A percentile compares a stretch with the other conserved stretches of the same genome.
Conservation (phyloP, 208 protist genomes). For the Leishmania braziliensis region DNA sequence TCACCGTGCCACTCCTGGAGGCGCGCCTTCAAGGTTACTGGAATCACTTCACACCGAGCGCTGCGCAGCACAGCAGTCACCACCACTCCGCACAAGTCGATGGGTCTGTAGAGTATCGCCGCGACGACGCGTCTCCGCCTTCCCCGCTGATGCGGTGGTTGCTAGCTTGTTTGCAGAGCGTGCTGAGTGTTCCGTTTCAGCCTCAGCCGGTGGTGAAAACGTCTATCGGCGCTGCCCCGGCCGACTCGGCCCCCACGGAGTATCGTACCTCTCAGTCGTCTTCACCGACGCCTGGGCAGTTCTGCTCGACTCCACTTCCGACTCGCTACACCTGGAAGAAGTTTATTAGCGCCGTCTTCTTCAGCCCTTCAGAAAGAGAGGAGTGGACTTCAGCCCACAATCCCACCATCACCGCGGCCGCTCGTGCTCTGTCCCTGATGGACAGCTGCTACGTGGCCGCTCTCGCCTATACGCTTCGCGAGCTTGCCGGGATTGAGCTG, state of each 20-base stretch:
- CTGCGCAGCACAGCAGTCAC: background rate
- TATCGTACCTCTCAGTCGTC: background rate
- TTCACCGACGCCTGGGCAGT: background rate
- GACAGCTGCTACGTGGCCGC: slow-evolving; percentile 24
- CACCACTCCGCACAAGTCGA: background rate
- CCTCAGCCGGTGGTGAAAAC: background rate
- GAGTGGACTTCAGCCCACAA: slow-evolving; percentile 4
- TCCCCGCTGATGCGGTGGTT: slow-evolving; percentile 28
- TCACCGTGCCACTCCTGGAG: slow-evolving; percentile 10
- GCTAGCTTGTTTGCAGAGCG: slow-evolving; percentile 17
- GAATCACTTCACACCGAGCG: background rate
- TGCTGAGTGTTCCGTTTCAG: slow-evolving; percentile 7
- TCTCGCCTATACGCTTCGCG: slow-evolving; percentile 22
- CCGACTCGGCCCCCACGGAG: background rate
- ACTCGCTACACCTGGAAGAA: slow-evolving; percentile 24
- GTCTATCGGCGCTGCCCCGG: background rate
- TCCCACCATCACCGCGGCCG: slow-evolving; percentile 16
- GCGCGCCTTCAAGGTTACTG: slow-evolving; percentile 23
- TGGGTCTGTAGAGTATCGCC: too few species aligned
- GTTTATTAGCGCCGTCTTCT: slow-evolving; percentile 34
- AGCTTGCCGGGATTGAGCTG: slow-evolving; percentile 19
- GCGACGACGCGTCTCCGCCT: background rate
- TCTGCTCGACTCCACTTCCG: background rate
- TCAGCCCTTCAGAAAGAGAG: slow-evolving; percentile 14
- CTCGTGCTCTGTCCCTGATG: slow-evolving; percentile 16